Conservation (phyloP, 805 yeast genomes). For the Ogataea dorogensis region DNA sequence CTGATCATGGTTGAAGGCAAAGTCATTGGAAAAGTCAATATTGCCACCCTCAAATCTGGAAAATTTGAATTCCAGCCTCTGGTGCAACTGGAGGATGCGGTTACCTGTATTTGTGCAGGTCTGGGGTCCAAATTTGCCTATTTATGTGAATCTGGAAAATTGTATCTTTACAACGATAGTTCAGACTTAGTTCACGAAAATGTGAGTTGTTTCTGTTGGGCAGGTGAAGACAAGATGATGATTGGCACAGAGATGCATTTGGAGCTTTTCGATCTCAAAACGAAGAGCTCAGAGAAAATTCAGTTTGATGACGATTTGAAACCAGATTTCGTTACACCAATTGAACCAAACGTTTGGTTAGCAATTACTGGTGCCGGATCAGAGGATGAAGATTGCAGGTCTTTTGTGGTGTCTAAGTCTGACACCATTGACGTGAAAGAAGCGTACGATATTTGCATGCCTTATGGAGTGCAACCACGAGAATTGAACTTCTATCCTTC, state of each 20-base stretch:
- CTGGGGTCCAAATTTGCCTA: slow-evolving; percentile 4
- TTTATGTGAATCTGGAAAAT: slow-evolving; percentile 12
- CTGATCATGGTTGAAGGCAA: slow-evolving; percentile 19
- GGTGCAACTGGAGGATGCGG: slow-evolving; percentile 8
- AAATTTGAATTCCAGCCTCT: slow-evolving; percentile 2
- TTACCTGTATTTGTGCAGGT: neutral
- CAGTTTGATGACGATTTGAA: slow-evolving; percentile 10
- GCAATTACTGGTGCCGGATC: slow-evolving; percentile 16
- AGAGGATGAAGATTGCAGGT: slow-evolving; percentile 17
- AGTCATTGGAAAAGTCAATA: slow-evolving; percentile 3
- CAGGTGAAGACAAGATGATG: slow-evolving; percentile 1
- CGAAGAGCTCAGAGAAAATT: slow-evolving; percentile 5
- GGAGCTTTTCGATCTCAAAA: slow-evolving; percentile 9
- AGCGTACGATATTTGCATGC: slow-evolving; percentile 34
- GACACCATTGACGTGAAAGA: slow-evolving; percentile 20
- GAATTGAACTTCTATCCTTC: slow-evolving; percentile 44
- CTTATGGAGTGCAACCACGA: slow-evolving; percentile 52
- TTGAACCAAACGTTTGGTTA: slow-evolving; percentile 13
- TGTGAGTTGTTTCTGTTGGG: slow-evolving; percentile 15
- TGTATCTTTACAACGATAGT: slow-evolving; percentile 8
- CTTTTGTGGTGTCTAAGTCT: slow-evolving; percentile 12
- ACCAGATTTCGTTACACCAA: slow-evolving; percentile 9
- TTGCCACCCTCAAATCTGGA: slow-evolving; percentile 4
- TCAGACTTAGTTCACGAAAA: slow-evolving; percentile 1
- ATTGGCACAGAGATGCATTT: slow-evolving; percentile 5